Evolutionary conservation across 441 rosid species (phyloP), one percentile per base, ranked within the genome.

Genomic region (California macrophylla): DNA sequence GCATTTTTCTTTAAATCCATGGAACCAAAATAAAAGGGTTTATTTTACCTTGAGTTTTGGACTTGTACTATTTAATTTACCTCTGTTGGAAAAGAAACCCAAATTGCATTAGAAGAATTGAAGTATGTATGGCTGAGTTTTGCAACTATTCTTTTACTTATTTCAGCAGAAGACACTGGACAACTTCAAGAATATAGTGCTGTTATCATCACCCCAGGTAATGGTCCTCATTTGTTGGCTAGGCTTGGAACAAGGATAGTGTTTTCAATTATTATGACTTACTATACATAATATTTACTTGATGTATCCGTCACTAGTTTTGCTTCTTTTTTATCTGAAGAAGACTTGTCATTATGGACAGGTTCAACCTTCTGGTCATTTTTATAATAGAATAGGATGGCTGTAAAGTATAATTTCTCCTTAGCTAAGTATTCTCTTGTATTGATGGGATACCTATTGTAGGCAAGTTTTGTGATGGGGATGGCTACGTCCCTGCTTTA

Each of bases 181-280:
- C 69, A 80, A 82, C 70, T 93, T 93, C 84, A 85, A 66, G 81
- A 75, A 87, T 66, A 80, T 89, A 70, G 69, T 93, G 71, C 90
- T 93, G 67, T 72, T 93, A 13, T 89, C 97, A 4, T 90, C 98
- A 0, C 97, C 98, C 29, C 98, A 88, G 98, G 98, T 92, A 82
- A 40, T 38, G 18, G 54, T 13, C 70, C 28, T 15, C 66, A 67
- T 66, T 50, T 32, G 4, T 28, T 7, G 45, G 1, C 45, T 38
- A 52, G 13, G 40, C 52, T 70, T 66, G 4, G 52, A 16, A 42
- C 15, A 13, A 42, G 12, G 52, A 42, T 42, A 42, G 16, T 42
- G 52, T 42, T 42, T 42, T 42, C 2, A 42, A 13, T 42, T 42
- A 16, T 42, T 42, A 42, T 16, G 15, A 42, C 18, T 0, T 42